A percentile compares a stretch with the other conserved stretches of the same genome.
phyloP scores from a whole-genome alignment of 768 basidiomycete species.

The Leccinum broughii region DNA sequence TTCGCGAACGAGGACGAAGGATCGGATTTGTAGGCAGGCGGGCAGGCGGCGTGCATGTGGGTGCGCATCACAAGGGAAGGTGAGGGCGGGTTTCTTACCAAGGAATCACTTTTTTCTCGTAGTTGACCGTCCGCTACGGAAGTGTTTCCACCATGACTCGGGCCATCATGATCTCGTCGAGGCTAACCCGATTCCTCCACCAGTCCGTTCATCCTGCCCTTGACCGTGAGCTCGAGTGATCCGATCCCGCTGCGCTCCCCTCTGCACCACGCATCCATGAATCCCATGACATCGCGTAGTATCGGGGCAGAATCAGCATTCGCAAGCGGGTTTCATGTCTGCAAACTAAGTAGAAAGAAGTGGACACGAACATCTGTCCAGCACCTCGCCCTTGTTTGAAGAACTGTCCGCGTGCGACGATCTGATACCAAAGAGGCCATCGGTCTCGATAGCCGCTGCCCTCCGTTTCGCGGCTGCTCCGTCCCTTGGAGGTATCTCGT shows the following conservation, averaged over 20 bases:
- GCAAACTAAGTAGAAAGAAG: neutral
- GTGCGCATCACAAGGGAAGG: no score
- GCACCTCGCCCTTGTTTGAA: conserved; percentile 83
- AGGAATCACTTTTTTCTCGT: no score
- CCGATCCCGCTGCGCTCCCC: conserved; percentile 34
- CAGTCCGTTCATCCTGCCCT: conserved; percentile 35
- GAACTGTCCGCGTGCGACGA: conserved; percentile 92
- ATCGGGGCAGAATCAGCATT: neutral
- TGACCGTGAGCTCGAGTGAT: conserved; percentile 27
- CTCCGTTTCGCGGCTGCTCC: conserved; percentile 14
- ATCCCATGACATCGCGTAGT: conserved; percentile 12
- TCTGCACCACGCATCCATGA: conserved; percentile 48
- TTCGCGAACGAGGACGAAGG: no score
- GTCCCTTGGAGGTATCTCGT: conserved; percentile 48
- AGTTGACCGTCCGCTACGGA: no score
- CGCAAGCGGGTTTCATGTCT: neutral
- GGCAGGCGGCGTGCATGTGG: no score
- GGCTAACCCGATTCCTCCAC: neutral
- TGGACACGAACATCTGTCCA: conserved; percentile 74
- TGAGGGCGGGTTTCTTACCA: no score
- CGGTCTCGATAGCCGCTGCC: conserved; percentile 26
- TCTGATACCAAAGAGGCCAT: conserved; percentile 43
- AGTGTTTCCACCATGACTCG: conserved; percentile 28
- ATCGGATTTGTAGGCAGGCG: no score
- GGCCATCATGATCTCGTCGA: neutral